Percentiles rank a stretch among this genome's conserved stretches.
phyloP scores from a whole-genome alignment of 352 stramenopile genomes.

The Globisporangium lucens region DNA sequence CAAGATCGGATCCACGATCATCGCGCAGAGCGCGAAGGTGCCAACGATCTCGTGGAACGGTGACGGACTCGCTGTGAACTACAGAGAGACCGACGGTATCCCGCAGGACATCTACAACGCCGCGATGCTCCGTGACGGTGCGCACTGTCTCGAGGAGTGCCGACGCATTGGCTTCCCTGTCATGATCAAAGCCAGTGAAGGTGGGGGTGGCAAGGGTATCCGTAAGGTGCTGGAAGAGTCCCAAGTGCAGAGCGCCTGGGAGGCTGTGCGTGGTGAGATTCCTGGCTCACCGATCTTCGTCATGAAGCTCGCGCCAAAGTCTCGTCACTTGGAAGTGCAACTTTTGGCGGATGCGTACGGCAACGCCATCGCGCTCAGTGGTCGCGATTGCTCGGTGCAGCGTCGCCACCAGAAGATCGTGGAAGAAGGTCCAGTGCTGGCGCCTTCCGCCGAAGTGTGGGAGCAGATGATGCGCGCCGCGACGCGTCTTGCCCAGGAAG shows the following conservation, averaged over 20 bases:
- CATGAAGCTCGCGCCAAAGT: conserved; percentile 98
- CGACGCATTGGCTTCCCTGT: conserved; percentile 97
- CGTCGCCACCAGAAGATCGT: conserved; percentile 99
- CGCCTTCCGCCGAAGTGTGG: conserved; percentile 93
- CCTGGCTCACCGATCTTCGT: conserved; percentile 99
- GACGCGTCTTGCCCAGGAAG: conserved; percentile 96
- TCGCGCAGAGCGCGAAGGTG: conserved; percentile 98
- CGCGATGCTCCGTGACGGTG: conserved; percentile 90
- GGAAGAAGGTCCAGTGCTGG: conserved; percentile 97
- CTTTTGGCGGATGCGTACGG: conserved; percentile 98
- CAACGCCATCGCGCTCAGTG: conserved; percentile 97
- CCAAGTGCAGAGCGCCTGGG: conserved; percentile 93
- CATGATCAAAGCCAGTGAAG: conserved; percentile 99
- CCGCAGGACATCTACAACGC: conserved; percentile 93
- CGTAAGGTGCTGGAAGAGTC: conserved; percentile 91
- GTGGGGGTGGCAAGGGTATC: conserved; percentile 99
- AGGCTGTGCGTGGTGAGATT: conserved; percentile 97
- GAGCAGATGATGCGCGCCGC: conserved; percentile 98
- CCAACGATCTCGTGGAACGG: conserved; percentile 99
- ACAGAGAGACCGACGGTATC: conserved; percentile 85
- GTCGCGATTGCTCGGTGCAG: conserved; percentile 99
- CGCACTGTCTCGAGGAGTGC: conserved; percentile 92
- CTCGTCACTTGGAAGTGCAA: conserved; percentile 99
- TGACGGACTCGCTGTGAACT: conserved; percentile 92
- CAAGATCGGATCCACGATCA: conserved; percentile 99